These are phyloP conservation scores for Pyrrhoderma noxium DNA, from an alignment of 1,284 basidiomycete genomes.

Conservation along the genomic window DNA sequence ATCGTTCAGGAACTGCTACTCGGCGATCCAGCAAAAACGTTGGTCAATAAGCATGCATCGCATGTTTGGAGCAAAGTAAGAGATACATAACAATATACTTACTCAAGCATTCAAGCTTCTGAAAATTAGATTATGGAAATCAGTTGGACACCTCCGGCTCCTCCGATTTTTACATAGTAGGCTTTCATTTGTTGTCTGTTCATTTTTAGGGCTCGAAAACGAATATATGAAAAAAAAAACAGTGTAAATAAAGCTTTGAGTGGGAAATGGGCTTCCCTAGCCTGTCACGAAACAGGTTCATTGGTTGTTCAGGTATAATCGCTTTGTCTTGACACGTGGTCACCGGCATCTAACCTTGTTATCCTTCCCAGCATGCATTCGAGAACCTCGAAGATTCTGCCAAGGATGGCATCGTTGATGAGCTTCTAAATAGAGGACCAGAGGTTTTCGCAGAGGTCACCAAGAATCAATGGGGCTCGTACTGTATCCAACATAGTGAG, in stretches of 20 bases:
- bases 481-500: constrained; percentile 77
- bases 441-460: constrained; percentile 65
- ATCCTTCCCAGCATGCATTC: constrained; percentile 57
- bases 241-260: constrained; percentile 78
- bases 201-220: neutral
- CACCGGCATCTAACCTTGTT: neutral
- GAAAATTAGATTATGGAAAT: constrained; percentile 87
- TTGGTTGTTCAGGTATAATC: constrained; percentile 64
- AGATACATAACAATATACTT: neutral
- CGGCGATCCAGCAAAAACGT: constrained; percentile 72
- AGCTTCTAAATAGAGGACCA: constrained; percentile 64
- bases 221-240: too few relatives aligned
- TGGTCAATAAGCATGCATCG: constrained; percentile 81
- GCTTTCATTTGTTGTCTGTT: constrained; percentile 25
- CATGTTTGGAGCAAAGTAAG: constrained; percentile 81
- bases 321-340: neutral
- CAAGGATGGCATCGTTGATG: constrained; percentile 75
- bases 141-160: constrained; percentile 73
- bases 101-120: neutral
- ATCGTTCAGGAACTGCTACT: constrained; percentile 75
- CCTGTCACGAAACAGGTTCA: constrained; percentile 83
- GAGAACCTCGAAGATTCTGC: constrained; percentile 77
- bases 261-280: constrained; percentile 78
- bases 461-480: constrained; percentile 81
- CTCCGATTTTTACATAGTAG: constrained; percentile 77